phyloP scores from a whole-genome alignment of 805 yeast species.

The Yarrowia hollandica region DNA sequence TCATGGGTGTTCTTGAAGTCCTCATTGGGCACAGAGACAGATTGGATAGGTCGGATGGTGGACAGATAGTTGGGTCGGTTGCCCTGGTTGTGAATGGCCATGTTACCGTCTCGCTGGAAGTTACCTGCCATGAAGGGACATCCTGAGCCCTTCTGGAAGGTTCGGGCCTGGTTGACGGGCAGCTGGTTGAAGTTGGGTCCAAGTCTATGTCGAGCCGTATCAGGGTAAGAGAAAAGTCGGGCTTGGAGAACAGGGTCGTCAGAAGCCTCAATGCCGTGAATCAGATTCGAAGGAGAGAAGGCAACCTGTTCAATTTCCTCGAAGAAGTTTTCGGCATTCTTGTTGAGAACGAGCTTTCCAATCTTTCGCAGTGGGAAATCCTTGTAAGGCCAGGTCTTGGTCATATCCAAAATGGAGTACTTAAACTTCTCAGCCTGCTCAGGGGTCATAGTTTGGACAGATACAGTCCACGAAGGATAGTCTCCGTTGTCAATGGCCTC shows the following conservation, averaged over 20 bases:
- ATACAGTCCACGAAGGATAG: conserved; percentile 80
- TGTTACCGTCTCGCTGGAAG: conserved; percentile 25
- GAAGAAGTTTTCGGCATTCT: conserved; percentile 82
- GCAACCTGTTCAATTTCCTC: conserved; percentile 88
- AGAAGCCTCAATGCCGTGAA: conserved; percentile 78
- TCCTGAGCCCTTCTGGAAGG: conserved; percentile 12
- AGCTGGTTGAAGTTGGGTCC: conserved; percentile 75
- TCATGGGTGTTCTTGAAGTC: conserved; percentile 17
- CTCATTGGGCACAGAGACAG: conserved; percentile 15
- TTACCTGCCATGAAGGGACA: conserved; percentile 23
- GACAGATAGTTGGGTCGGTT: conserved; percentile 26
- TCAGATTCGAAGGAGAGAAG: conserved; percentile 81
- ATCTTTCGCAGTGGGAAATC: conserved; percentile 84
- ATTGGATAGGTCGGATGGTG: conserved; percentile 19
- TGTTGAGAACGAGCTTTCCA: conserved; percentile 76
- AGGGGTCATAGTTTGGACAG: conserved; percentile 82
- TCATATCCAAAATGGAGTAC: conserved; percentile 84
- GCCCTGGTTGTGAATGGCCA: conserved; percentile 12
- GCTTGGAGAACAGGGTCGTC: conserved; percentile 85
- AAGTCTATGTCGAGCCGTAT: conserved; percentile 81
- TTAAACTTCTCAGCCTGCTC: conserved; percentile 73
- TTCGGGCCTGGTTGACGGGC: conserved; percentile 59
- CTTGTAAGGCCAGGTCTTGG: conserved; percentile 89
- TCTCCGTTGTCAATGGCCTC: conserved; percentile 76
- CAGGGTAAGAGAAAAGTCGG: conserved; percentile 78